phyloP scores from a whole-genome alignment of 2,329 filamentous ascomycete species.

The Alternaria tenuissima region DNA sequence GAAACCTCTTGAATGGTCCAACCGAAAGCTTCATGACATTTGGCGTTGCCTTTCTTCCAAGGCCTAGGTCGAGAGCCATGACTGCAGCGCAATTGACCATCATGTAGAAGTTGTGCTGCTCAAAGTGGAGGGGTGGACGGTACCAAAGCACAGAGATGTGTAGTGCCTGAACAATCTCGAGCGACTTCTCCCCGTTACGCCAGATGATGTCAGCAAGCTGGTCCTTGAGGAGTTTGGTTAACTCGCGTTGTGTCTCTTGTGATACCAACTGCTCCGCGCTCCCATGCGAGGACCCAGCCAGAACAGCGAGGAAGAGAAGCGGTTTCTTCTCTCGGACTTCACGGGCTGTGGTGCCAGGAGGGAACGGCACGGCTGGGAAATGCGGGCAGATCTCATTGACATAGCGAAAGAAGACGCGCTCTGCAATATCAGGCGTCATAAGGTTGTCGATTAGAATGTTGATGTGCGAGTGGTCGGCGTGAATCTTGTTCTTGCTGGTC shows the following conservation, averaged over 20 bases:
- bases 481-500: slow-evolving; percentile 36
- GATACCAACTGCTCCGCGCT: slow-evolving; percentile 54
- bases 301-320: slow-evolving; percentile 65
- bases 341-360: slow-evolving; percentile 61
- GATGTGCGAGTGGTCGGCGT: slow-evolving; percentile 50
- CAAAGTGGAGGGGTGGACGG: slow-evolving; percentile 80
- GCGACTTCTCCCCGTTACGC: slow-evolving; percentile 77
- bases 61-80: slow-evolving; percentile 84
- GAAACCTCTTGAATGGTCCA: slow-evolving; percentile 43
- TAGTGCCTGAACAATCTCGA: slow-evolving; percentile 83
- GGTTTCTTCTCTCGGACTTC: slow-evolving; percentile 67
- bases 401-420: slow-evolving; percentile 66
- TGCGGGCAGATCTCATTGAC: slow-evolving; percentile 62
- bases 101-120: slow-evolving; percentile 91
- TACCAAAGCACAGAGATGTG: slow-evolving; percentile 84
- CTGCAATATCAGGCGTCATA: slow-evolving; percentile 61
- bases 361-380: slow-evolving; percentile 67
- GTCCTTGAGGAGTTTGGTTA: slow-evolving; percentile 75
- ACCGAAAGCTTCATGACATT: slow-evolving; percentile 50
- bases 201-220: slow-evolving; percentile 78
- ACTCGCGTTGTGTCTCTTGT: slow-evolving; percentile 65
- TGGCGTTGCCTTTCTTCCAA: slow-evolving; percentile 67
- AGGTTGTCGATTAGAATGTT: slow-evolving; percentile 54
- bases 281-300: slow-evolving; percentile 62
- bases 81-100: slow-evolving; percentile 81